Percentiles rank a stretch among this genome's conserved stretches.
Evolutionary conservation across 129 eudicot species (phyloP).

Genomic region (Ambrosia trifida): DNA sequence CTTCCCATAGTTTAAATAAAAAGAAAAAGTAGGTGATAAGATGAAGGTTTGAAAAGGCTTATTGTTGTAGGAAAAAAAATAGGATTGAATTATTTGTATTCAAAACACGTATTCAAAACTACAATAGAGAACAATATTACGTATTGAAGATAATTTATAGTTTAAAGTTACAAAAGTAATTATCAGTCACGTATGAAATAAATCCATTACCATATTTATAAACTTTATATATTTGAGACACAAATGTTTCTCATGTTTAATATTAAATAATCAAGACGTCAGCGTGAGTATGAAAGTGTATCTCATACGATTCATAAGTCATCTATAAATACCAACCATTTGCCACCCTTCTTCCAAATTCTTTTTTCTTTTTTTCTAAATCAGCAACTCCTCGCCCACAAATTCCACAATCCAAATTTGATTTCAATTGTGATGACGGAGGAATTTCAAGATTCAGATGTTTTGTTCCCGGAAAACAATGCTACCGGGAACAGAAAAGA

Average conservation of each 20-base stretch:
- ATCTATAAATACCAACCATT: constrained; percentile 27
- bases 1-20: too few relatives aligned
- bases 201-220: not conserved
- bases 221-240: not conserved
- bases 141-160: too few relatives aligned
- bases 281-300: not conserved
- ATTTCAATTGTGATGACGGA: constrained; percentile 29
- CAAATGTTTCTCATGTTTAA: not conserved
- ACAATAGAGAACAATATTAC: too few relatives aligned
- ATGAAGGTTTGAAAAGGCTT: too few relatives aligned
- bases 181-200: not conserved
- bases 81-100: too few relatives aligned
- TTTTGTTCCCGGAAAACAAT: constrained; percentile 28
- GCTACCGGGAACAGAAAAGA: constrained; percentile 16
- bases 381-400: not conserved
- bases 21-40: too few relatives aligned
- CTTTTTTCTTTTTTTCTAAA: constrained; percentile 17
- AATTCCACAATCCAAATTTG: not conserved
- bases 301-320: not conserved
- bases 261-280: not conserved
- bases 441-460: constrained; percentile 41
- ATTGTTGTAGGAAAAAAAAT: too few relatives aligned
- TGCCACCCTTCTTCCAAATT: constrained; percentile 30
- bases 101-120: too few relatives aligned
- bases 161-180: too few relatives aligned